A percentile compares a stretch with the other conserved stretches of the same genome.
phyloP scores from a whole-genome alignment of 441 rosid species.

The Metrosideros polymorpha region DNA sequence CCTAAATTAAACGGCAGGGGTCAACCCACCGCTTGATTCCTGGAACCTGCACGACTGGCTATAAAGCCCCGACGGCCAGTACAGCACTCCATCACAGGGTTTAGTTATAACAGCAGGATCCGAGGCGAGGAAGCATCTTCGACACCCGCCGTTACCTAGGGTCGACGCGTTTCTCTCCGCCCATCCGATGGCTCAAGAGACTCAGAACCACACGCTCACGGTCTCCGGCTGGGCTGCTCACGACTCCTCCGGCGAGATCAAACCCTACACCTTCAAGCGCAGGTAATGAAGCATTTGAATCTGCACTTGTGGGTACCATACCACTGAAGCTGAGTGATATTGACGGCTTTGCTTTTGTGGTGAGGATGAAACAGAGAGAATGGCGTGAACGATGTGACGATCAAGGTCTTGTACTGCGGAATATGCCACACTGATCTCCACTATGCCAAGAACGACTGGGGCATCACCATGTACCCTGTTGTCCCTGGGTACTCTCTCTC shows the following conservation, averaged over 20 bases:
- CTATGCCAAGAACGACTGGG: constrained; percentile 56
- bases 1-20: neutral
- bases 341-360: neutral
- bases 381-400: constrained; percentile 60
- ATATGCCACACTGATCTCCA: constrained; percentile 76
- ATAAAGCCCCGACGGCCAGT: neutral
- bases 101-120: neutral
- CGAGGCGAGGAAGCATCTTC: neutral
- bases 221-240: constrained; percentile 54
- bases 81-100: neutral
- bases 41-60: neutral
- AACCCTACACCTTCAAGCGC: constrained; percentile 40
- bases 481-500: constrained; percentile 53
- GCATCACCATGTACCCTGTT: constrained; percentile 65
- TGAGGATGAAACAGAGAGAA: constrained; percentile 36
- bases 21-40: neutral
- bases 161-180: neutral
- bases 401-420: constrained; percentile 60
- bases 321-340: neutral
- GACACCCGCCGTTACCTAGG: neutral
- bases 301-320: neutral
- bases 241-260: constrained; percentile 36
- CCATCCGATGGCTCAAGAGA: constrained; percentile 26
- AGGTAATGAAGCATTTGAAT: constrained; percentile 13
- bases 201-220: constrained; percentile 41